Percentiles rank a stretch among this genome's conserved stretches.
phyloP scores from a whole-genome alignment of 2,329 filamentous ascomycete species.

The Zymoseptoria crescenta region DNA sequence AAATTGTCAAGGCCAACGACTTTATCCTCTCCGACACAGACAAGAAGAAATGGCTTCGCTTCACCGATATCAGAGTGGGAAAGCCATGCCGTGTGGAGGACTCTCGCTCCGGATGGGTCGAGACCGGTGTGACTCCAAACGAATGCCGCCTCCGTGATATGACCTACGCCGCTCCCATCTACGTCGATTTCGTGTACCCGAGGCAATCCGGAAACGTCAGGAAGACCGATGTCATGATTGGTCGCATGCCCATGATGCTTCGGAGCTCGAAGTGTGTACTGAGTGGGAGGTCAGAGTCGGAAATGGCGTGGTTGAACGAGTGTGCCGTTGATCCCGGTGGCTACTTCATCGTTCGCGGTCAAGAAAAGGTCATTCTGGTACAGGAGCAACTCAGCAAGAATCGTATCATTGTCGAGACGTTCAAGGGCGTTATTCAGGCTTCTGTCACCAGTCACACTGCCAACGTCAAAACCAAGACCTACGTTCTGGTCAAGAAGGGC shows the following conservation, averaged over 20 bases:
- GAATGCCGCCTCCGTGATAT: slow-evolving; percentile 94
- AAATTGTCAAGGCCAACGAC: slow-evolving; percentile 87
- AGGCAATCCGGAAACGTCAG: slow-evolving; percentile 69
- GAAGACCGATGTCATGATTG: slow-evolving; percentile 68
- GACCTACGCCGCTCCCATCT: slow-evolving; percentile 93
- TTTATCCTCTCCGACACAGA: slow-evolving; percentile 88
- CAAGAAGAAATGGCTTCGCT: slow-evolving; percentile 72
- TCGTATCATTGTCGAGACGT: slow-evolving; percentile 92
- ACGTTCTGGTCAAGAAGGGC: slow-evolving; percentile 90
- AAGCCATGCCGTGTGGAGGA: slow-evolving; percentile 72
- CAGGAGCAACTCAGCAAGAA: slow-evolving; percentile 99
- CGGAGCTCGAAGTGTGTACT: slow-evolving; percentile 90
- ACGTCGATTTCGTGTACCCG: slow-evolving; percentile 85
- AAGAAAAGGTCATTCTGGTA: slow-evolving; percentile 96
- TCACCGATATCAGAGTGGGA: slow-evolving; percentile 71
- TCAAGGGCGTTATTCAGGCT: slow-evolving; percentile 88
- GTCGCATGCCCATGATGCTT: slow-evolving; percentile 92
- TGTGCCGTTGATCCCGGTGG: slow-evolving; percentile 93
- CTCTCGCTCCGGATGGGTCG: slow-evolving; percentile 59
- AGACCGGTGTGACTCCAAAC: slow-evolving; percentile 71
- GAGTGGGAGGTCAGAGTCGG: slow-evolving; percentile 69
- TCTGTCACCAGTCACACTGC: slow-evolving; percentile 97
- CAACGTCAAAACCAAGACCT: slow-evolving; percentile 95
- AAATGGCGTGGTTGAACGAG: slow-evolving; percentile 91
- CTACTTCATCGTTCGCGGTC: slow-evolving; percentile 96